Conservation (phyloP, 805 yeast species). For the Candida nonsorbophila region DNA sequence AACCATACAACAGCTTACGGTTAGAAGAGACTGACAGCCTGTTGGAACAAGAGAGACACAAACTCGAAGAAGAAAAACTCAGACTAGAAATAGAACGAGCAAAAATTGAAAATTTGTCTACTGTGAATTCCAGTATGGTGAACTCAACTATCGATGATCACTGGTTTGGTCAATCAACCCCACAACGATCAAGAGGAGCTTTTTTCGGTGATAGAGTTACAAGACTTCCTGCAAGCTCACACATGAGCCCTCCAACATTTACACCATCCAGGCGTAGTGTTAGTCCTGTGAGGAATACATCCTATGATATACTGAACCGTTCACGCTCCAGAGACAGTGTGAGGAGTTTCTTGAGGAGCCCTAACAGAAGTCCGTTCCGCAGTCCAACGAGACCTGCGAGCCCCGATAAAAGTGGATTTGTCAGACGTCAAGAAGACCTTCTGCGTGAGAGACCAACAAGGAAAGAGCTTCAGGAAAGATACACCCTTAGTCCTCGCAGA, state of each 20-base stretch:
- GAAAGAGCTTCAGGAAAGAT: constrained; percentile 2
- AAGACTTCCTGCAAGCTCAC: no score
- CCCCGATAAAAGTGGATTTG: background rate
- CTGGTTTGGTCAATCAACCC: constrained; percentile 11
- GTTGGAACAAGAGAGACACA: constrained; percentile 8
- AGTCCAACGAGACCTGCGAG: constrained; percentile 1
- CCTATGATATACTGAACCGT: no score
- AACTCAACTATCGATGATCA: constrained; percentile 6
- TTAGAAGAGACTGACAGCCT: constrained; percentile 8
- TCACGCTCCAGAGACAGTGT: no score
- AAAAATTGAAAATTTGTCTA: constrained; percentile 7
- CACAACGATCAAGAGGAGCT: constrained; percentile 3
- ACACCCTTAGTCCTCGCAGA: constrained; percentile 4
- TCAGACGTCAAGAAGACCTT: constrained; percentile 1
- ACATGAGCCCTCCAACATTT: no score
- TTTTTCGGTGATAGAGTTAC: no score
- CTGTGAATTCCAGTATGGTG: constrained; percentile 5
- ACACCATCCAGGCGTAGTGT: no score
- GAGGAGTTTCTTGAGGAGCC: no score
- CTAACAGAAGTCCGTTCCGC: background rate
- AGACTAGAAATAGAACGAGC: constrained; percentile 10
- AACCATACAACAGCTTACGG: constrained; percentile 13
- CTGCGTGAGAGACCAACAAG: constrained; percentile 1
- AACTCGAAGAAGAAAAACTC: constrained; percentile 9
- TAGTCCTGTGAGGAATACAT: no score